Percentiles rank a stretch among this genome's conserved stretches.
Evolutionary conservation across 192 early-diverging fungal species (phyloP).

Genomic region (Backusella tarrabulga): DNA sequence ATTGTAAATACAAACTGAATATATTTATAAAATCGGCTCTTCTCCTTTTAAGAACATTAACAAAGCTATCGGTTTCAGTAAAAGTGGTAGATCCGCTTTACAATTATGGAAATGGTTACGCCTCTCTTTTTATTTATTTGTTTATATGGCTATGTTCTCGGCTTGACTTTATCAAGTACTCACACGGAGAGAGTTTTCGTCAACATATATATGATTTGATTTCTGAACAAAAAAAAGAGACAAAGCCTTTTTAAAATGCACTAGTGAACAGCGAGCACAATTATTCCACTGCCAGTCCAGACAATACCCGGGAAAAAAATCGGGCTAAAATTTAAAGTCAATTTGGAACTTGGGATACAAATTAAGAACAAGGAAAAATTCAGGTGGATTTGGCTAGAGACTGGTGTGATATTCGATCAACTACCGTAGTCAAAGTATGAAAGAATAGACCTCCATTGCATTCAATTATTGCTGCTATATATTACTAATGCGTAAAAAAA

Average conservation of each 20-base stretch:
- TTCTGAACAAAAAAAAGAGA: neutral
- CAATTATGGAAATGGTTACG: neutral
- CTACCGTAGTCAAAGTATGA: too few species aligned
- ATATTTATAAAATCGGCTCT: slow-evolving; percentile 1
- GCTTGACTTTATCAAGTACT: neutral
- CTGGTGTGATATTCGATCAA: neutral
- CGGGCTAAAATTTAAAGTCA: neutral
- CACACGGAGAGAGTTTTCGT: neutral
- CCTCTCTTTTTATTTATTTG: neutral
- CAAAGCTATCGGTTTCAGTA: neutral
- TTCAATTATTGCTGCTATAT: too few species aligned
- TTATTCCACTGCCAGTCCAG: too few species aligned
- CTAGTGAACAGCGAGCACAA: too few species aligned
- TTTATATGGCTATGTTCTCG: neutral
- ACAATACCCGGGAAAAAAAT: neutral
- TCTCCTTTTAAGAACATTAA: neutral
- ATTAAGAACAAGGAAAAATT: neutral
- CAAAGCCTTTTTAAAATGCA: too few species aligned
- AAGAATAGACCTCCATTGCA: too few species aligned
- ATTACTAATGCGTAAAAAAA: too few species aligned
- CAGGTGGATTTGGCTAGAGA: too few species aligned
- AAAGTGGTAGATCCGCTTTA: neutral
- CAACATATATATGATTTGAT: neutral
- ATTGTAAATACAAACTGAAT: neutral
- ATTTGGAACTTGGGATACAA: neutral